Conservation (phyloP, 2,329 filamentous ascomycete species). For the Paraconiothyrium sp. region DNA sequence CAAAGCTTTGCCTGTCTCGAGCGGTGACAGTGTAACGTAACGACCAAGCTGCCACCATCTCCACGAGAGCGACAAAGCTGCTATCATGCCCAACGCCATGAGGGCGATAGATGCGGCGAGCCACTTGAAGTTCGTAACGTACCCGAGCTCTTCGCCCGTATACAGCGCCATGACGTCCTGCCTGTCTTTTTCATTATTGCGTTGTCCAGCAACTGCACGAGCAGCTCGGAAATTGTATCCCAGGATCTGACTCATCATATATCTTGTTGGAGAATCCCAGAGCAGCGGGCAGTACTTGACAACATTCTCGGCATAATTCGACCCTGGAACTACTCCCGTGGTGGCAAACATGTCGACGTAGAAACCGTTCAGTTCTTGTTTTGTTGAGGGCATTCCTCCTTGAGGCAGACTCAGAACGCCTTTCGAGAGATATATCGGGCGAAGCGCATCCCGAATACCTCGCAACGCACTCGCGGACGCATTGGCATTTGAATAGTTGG, state of each 20-base stretch:
- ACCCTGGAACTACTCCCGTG: neutral
- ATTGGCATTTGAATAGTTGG: neutral
- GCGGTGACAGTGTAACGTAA: conserved; percentile 22
- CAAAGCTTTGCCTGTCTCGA: conserved; percentile 29
- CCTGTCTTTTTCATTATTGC: neutral
- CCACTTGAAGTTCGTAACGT: conserved; percentile 22
- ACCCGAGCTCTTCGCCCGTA: conserved; percentile 19
- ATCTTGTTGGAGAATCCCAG: conserved; percentile 18
- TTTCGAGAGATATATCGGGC: conserved; percentile 5
- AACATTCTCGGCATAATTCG: conserved; percentile 4
- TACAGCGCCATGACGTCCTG: conserved; percentile 20
- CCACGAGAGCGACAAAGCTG: conserved; percentile 22
- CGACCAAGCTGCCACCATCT: conserved; percentile 27
- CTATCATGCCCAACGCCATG: conserved; percentile 22
- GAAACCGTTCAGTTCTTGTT: conserved; percentile 1
- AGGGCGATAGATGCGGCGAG: conserved; percentile 19
- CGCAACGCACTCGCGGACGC: neutral
- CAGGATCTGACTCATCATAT: conserved; percentile 15
- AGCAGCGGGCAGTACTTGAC: conserved; percentile 17
- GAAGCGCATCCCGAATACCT: conserved; percentile 14
- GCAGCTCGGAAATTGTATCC: conserved; percentile 23
- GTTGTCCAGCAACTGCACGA: neutral
- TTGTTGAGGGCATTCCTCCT: neutral
- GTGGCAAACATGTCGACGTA: conserved; percentile 17
- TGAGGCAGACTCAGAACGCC: conserved; percentile 4